phyloP scores from a whole-genome alignment of 129 eudicot species.

The Kitagawia praeruptora region DNA sequence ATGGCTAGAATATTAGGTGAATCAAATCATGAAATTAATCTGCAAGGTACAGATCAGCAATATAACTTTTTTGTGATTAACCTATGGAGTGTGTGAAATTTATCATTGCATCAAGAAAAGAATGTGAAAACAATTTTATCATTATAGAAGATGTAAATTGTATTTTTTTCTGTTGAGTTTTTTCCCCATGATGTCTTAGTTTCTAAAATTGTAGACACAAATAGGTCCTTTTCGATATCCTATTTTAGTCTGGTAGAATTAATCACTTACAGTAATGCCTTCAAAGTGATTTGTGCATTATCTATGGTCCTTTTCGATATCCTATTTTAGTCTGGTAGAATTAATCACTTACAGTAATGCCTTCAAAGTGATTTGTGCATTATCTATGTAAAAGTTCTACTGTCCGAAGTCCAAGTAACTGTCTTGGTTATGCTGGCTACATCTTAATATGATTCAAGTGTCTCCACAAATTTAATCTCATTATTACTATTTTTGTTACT shows the following conservation, averaged over 20 bases:
- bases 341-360: background rate
- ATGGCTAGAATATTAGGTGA: background rate
- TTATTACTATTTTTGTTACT: background rate
- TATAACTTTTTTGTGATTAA: background rate
- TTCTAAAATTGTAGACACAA: background rate
- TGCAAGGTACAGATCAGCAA: background rate
- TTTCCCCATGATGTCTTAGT: background rate
- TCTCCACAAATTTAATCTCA: background rate
- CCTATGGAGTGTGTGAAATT: too few species aligned
- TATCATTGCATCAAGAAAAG: background rate
- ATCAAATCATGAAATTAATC: background rate
- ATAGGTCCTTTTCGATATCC: background rate
- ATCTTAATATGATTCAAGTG: background rate
- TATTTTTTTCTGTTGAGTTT: background rate
- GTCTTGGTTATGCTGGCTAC: background rate
- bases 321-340: background rate
- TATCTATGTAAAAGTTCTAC: background rate
- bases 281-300: background rate
- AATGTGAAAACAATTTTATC: background rate
- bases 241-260: background rate
- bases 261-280: background rate
- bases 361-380: constrained; percentile 1
- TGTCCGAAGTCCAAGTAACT: background rate
- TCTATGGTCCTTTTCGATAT: background rate
- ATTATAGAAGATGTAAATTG: background rate